Evolutionary conservation across 179 eudicot species (phyloP).

Genomic region (Beta corolliflora): DNA sequence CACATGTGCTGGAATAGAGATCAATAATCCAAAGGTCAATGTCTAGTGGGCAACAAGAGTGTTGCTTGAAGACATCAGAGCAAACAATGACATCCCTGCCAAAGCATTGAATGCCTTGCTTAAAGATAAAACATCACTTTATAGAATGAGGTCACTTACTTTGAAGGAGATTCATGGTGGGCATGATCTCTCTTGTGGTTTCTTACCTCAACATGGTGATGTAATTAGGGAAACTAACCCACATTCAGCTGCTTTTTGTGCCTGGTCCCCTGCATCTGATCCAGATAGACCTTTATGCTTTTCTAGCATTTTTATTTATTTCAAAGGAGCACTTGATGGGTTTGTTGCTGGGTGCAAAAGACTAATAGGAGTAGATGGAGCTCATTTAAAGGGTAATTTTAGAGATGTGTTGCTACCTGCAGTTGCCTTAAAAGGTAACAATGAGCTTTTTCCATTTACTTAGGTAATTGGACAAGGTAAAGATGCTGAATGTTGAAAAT

Average conservation of each 20-base stretch:
- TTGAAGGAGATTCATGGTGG: not conserved
- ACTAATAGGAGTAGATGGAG: too few species aligned
- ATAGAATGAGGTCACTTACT: not conserved
- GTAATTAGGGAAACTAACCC: not conserved
- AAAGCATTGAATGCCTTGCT: too few species aligned
- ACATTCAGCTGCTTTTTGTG: not conserved
- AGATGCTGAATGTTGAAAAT: not conserved
- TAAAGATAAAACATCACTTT: too few species aligned
- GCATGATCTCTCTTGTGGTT: not conserved
- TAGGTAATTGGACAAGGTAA: not conserved
- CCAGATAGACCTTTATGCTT: not conserved
- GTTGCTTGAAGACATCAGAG: not conserved
- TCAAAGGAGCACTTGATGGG: not conserved
- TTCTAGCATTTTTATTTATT: not conserved
- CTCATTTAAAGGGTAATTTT: too few species aligned
- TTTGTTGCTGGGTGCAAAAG: too few species aligned
- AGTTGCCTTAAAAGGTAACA: not conserved
- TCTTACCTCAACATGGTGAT: not conserved
- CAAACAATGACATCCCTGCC: not conserved
- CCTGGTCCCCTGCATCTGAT: not conserved
- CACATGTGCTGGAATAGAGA: not conserved
- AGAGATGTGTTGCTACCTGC: not conserved
- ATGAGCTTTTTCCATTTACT: not conserved
- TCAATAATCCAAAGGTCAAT: not conserved
- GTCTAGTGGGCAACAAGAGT: not conserved